Conservation (phyloP, 2,329 filamentous ascomycete species). For the Verticillium nonalfalfae region DNA sequence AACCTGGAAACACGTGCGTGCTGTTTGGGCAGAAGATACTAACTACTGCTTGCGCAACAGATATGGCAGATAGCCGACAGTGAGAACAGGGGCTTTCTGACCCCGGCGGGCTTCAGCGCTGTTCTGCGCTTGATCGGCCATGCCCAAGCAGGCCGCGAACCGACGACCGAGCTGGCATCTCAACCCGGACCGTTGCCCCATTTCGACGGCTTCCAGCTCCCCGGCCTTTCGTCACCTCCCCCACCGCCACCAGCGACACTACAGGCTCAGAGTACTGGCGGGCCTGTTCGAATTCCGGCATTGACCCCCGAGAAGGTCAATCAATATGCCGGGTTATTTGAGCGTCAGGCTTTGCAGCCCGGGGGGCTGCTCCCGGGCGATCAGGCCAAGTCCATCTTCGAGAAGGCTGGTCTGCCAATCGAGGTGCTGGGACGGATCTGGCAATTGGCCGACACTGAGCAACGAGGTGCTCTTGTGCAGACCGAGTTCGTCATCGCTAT, state of each 20-base stretch:
- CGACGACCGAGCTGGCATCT: constrained; percentile 73
- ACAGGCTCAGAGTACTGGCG: constrained; percentile 53
- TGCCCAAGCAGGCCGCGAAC: constrained; percentile 81
- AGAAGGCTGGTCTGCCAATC: constrained; percentile 84
- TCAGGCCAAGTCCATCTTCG: constrained; percentile 88
- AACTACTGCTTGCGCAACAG: constrained; percentile 35
- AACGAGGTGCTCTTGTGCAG: constrained; percentile 76
- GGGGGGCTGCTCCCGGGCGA: constrained; percentile 73
- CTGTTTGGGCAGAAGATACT: not conserved
- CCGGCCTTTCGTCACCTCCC: constrained; percentile 26
- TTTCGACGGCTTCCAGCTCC: constrained; percentile 67
- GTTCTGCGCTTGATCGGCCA: constrained; percentile 93
- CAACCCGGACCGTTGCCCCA: constrained; percentile 84
- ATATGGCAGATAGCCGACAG: constrained; percentile 99
- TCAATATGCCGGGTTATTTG: constrained; percentile 86
- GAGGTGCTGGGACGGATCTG: constrained; percentile 92
- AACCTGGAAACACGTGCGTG: not conserved
- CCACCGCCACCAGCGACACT: constrained; percentile 43
- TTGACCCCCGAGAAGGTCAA: constrained; percentile 81
- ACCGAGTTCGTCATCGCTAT: constrained; percentile 98
- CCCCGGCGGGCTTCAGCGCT: constrained; percentile 86
- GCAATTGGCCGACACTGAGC: constrained; percentile 90
- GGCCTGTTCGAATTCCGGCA: constrained; percentile 79
- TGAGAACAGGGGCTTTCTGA: constrained; percentile 91
- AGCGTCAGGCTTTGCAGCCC: constrained; percentile 74